A percentile compares a stretch with the other conserved stretches of the same genome.
phyloP scores from a whole-genome alignment of 2,329 filamentous ascomycete genomes.

The Pyrenophora graminea region DNA sequence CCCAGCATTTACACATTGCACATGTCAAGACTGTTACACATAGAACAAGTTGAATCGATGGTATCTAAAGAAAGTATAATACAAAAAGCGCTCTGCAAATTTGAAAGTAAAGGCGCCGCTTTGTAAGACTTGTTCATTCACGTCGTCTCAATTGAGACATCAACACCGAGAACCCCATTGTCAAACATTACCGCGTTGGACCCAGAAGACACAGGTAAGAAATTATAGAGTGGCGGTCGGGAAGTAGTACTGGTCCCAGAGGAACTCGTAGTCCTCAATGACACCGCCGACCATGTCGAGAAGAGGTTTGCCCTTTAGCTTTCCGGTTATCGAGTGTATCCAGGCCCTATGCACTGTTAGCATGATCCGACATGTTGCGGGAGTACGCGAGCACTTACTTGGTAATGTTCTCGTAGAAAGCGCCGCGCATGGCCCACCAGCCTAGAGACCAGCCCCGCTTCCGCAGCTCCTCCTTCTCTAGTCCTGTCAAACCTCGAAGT shows the following conservation, averaged over 20 bases:
- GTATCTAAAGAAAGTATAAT: constrained; percentile 28
- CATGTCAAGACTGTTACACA: background rate
- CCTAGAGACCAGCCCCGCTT: constrained; percentile 87
- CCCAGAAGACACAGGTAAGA: background rate
- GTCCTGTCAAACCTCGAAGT: constrained; percentile 74
- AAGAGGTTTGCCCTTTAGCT: constrained; percentile 73
- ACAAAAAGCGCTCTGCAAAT: constrained; percentile 2
- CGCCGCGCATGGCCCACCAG: constrained; percentile 97
- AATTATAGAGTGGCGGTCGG: constrained; percentile 62
- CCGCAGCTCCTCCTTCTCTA: constrained; percentile 88
- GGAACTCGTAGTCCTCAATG: constrained; percentile 92
- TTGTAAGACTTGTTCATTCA: background rate
- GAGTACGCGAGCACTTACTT: constrained; percentile 51
- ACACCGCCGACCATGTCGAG: constrained; percentile 82
- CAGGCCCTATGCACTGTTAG: constrained; percentile 53
- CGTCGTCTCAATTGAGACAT: background rate
- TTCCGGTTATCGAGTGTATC: constrained; percentile 71
- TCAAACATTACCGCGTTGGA: constrained; percentile 1
- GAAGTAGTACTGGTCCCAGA: constrained; percentile 99
- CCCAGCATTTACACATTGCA: background rate
- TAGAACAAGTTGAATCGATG: constrained; percentile 11
- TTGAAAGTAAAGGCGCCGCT: background rate
- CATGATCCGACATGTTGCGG: background rate
- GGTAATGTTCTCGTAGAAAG: constrained; percentile 92
- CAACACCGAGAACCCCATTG: background rate